Percentiles rank a stretch among this genome's conserved stretches.
Conservation (phyloP, 768 basidiomycete species). For the Serpula lacrymans region DNA sequence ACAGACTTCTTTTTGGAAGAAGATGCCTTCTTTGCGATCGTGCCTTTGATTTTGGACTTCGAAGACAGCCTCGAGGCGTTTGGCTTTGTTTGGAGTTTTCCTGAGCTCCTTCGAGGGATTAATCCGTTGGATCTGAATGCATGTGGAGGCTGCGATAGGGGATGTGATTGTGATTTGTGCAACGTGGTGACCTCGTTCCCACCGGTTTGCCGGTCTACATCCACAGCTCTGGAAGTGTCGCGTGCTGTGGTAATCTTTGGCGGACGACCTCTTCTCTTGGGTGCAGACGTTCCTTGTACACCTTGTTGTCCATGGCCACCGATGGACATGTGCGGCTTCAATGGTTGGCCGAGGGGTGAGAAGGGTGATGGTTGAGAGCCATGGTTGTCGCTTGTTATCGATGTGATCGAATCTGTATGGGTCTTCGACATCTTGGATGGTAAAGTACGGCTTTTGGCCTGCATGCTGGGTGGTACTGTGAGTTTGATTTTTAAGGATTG, state of each 20-base stretch:
- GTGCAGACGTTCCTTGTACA: conserved; percentile 10
- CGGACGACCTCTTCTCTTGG: conserved; percentile 56
- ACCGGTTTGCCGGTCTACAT: conserved; percentile 18
- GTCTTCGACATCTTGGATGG: conserved; percentile 27
- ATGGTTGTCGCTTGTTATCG: conserved; percentile 37
- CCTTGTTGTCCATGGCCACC: conserved; percentile 20
- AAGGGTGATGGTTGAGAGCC: conserved; percentile 15
- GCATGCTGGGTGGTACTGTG: conserved; percentile 56
- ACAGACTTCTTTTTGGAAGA: conserved; percentile 16
- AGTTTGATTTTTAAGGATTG: conserved; percentile 68
- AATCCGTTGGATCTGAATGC: conserved; percentile 18
- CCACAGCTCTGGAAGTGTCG: conserved; percentile 12
- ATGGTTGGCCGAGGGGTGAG: conserved; percentile 7
- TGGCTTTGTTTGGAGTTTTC: conserved; percentile 24
- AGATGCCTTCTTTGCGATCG: conserved; percentile 24
- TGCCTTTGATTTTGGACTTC: conserved; percentile 39
- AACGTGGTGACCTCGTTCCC: conserved; percentile 33
- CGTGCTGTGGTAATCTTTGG: conserved; percentile 44
- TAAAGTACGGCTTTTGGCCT: conserved; percentile 37
- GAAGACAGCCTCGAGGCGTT: conserved; percentile 29
- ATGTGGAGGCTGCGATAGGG: conserved; percentile 18
- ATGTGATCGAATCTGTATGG: conserved; percentile 24
- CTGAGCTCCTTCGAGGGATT: conserved; percentile 19
- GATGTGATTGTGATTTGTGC: conserved; percentile 34
- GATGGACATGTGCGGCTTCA: conserved; percentile 14